Percentiles rank a stretch among this genome's conserved stretches.
phyloP scores from a whole-genome alignment of 345 rosid genomes.

The Populus euphratica region DNA sequence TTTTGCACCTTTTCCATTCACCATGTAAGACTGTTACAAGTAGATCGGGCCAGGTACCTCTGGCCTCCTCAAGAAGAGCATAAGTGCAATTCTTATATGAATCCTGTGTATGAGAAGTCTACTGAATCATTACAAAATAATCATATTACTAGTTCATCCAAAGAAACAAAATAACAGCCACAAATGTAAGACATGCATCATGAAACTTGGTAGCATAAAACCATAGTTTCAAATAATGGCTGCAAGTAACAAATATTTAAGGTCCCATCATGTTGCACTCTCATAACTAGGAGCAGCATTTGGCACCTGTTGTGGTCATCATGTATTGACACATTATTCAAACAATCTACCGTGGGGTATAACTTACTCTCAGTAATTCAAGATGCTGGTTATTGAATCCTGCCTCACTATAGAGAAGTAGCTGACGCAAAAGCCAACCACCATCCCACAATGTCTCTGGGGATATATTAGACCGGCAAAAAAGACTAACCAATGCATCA shows the following conservation, averaged over 20 bases:
- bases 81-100: conserved; percentile 54
- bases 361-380: conserved; percentile 56
- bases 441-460: conserved; percentile 96
- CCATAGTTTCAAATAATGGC: background rate
- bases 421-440: conserved; percentile 96
- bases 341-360: background rate
- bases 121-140: background rate
- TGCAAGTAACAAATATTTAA: background rate
- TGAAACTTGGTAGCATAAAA: background rate
- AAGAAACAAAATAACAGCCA: background rate
- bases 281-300: background rate
- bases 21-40: conserved; percentile 60
- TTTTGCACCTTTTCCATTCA: conserved; percentile 97
- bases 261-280: background rate
- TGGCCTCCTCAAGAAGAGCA: conserved; percentile 54
- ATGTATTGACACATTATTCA: background rate
- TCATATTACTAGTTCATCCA: background rate
- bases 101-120: conserved; percentile 43
- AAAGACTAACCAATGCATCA: conserved; percentile 79
- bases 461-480: conserved; percentile 78
- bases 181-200: background rate
- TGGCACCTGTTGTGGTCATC: background rate
- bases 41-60: conserved; percentile 86
- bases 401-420: conserved; percentile 82
- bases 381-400: conserved; percentile 84